Evolutionary conservation across 1,139 yeast species (phyloP), one percentile per base, ranked within the genome.

Genomic region (Yamadazyma songkhlaensis): DNA sequence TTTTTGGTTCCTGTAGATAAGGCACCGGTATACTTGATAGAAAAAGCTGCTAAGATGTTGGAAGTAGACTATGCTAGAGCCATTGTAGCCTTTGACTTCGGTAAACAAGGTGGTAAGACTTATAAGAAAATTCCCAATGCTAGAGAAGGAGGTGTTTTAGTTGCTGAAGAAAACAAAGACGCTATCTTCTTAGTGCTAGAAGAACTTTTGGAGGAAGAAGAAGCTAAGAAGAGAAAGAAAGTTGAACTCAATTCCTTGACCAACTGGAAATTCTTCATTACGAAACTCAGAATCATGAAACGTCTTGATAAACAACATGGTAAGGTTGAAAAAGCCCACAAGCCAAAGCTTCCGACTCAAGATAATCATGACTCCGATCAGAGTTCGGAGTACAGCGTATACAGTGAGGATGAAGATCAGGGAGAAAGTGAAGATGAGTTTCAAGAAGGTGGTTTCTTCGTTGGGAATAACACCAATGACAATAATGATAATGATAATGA

Each of bases 21-120:
- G 8, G 60, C 88, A 8, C 49, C 49, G 3, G 66, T 76, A 44
- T 73, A 74, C 24, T 58, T 72, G 42, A 77, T 85, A 0, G 79
- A 75, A 31, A 69, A 69, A 38, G 96, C 97, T 0, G 95, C 95
- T 0, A 74, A 71, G 39, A 54, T 81, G 1, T 50, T 90, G 15
- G 80, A 75, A 0, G 71, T 92, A 6, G 96, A 88, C 51, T 89
- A 73, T 61, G 97, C 96, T 0, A 80, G 78, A 34, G 97, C 97
- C 0, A 88, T 90, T 3, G 81, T 83, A 3, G 89, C 94, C 0
- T 90, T 94, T 62, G 92, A 86, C 41, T 92, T 86, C 58, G 53
- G 59, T n/a, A 44, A 39, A 15, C 42, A 43, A 32, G 48, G 43
- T 4, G 47, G 42, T 4, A 37, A 30, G 12, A 25, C 24, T 5